A percentile compares a stretch with the other conserved stretches of the same genome.
Conservation (phyloP, 2,329 filamentous ascomycete genomes). For the Ramularia collo-cygni region DNA sequence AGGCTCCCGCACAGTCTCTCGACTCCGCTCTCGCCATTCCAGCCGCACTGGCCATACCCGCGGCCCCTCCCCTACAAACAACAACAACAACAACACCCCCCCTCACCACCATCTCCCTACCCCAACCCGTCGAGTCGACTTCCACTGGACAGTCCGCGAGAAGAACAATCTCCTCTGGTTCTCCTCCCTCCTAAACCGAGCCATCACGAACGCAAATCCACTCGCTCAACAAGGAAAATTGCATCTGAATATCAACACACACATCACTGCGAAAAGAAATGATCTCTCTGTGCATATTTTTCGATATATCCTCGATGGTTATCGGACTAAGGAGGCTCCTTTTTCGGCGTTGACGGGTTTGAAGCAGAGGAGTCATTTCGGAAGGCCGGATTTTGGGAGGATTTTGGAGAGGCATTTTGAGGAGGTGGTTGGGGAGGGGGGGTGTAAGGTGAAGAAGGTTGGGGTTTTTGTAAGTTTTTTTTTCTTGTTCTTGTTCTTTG, state of each 20-base stretch:
- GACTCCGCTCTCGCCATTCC: background rate
- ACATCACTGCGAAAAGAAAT: constrained; percentile 51
- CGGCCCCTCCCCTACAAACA: too few species aligned
- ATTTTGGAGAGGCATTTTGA: constrained; percentile 51
- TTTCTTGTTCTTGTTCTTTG: background rate
- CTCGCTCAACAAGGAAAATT: constrained; percentile 33
- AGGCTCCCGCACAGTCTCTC: background rate
- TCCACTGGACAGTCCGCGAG: constrained; percentile 56
- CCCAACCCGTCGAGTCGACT: constrained; percentile 43
- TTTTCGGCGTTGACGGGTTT: constrained; percentile 50
- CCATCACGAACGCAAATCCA: constrained; percentile 34
- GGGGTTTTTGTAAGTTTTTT: constrained; percentile 40
- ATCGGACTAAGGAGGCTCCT: constrained; percentile 46
- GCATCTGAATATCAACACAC: constrained; percentile 50
- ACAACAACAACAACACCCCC: background rate
- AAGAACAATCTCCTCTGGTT: constrained; percentile 53
- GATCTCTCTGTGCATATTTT: constrained; percentile 50
- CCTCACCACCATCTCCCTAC: constrained; percentile 1
- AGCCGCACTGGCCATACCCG: too few species aligned
- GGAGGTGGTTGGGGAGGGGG: constrained; percentile 40
- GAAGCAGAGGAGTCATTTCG: constrained; percentile 48
- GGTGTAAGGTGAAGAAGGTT: constrained; percentile 40
- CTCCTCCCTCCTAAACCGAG: constrained; percentile 48
- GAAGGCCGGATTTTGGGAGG: constrained; percentile 46
- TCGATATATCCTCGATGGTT: constrained; percentile 50